Percentiles rank a stretch among this genome's conserved stretches.
Evolutionary conservation across 2,329 filamentous ascomycete species (phyloP).

Genomic region (Cytospora piceicola): DNA sequence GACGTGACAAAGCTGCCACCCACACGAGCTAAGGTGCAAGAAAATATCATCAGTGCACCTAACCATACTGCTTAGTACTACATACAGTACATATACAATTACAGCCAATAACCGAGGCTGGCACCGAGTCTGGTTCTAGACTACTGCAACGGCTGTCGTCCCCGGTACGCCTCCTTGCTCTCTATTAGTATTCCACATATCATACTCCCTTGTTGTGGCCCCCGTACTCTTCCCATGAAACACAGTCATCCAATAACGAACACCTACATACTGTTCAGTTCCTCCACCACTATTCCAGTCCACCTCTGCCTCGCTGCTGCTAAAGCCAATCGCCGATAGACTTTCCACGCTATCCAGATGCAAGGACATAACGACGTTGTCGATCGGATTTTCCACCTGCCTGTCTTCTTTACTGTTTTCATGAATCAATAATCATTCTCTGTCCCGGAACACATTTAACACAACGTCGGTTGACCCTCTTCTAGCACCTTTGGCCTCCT

Average conservation of each 20-base stretch:
- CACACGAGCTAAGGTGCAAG: not conserved
- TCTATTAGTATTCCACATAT: not conserved
- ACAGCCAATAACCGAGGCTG: slow-evolving; percentile 8
- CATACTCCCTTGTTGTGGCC: slow-evolving; percentile 10
- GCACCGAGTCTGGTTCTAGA: slow-evolving; percentile 15
- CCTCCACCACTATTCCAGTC: slow-evolving; percentile 16
- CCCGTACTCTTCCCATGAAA: slow-evolving; percentile 8
- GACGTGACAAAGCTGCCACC: slow-evolving; percentile 8
- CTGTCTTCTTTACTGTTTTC: not conserved
- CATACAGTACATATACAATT: not conserved
- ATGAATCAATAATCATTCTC: not conserved
- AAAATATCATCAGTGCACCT: not conserved
- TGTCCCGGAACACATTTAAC: no score
- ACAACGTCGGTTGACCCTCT: not conserved
- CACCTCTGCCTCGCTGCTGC: slow-evolving; percentile 1
- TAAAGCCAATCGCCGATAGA: slow-evolving; percentile 16
- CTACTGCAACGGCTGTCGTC: slow-evolving; percentile 28
- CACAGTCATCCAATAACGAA: slow-evolving; percentile 20
- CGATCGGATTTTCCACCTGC: slow-evolving; percentile 5
- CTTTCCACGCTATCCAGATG: slow-evolving; percentile 1
- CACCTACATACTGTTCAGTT: not conserved
- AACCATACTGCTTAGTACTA: not conserved
- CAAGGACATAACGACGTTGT: slow-evolving; percentile 4
- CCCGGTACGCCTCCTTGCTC: slow-evolving; percentile 20
- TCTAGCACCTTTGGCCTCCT: not conserved